Evolutionary conservation across 2,329 filamentous ascomycete genomes (phyloP).

Genomic region (Exophiala sp.): DNA sequence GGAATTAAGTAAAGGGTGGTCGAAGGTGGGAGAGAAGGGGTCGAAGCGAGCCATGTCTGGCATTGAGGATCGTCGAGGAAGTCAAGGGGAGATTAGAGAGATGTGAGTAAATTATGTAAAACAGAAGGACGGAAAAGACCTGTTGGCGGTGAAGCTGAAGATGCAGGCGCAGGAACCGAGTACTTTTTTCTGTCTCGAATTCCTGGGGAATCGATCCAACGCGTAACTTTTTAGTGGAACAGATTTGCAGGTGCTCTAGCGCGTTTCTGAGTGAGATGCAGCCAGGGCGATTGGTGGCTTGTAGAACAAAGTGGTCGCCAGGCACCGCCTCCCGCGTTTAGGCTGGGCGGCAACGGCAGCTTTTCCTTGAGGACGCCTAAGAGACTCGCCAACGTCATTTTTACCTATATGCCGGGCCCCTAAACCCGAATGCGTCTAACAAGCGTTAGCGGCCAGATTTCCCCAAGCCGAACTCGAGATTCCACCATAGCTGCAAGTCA

Average conservation of each 20-base stretch:
- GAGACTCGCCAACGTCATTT: no score
- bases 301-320: no score
- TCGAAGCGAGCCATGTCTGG: slow-evolving; percentile 30
- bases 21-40: slow-evolving; percentile 27
- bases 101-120: not conserved
- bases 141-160: slow-evolving; percentile 18
- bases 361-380: no score
- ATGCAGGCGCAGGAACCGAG: slow-evolving; percentile 3
- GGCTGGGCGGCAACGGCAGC: no score
- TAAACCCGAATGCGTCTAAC: not conserved
- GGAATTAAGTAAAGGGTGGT: slow-evolving; percentile 28
- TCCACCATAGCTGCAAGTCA: not conserved
- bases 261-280: not conserved
- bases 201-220: slow-evolving; percentile 5
- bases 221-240: slow-evolving; percentile 5
- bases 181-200: slow-evolving; percentile 10
- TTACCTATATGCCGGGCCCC: not conserved
- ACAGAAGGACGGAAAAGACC: not conserved
- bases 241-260: not conserved
- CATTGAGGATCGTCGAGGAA: slow-evolving; percentile 16
- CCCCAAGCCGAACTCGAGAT: not conserved
- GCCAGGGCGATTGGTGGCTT: no score
- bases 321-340: no score
- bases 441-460: not conserved
- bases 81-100: not conserved